Conservation (phyloP, 176 grass and related monocot species). For the Elymus sibiricus region DNA sequence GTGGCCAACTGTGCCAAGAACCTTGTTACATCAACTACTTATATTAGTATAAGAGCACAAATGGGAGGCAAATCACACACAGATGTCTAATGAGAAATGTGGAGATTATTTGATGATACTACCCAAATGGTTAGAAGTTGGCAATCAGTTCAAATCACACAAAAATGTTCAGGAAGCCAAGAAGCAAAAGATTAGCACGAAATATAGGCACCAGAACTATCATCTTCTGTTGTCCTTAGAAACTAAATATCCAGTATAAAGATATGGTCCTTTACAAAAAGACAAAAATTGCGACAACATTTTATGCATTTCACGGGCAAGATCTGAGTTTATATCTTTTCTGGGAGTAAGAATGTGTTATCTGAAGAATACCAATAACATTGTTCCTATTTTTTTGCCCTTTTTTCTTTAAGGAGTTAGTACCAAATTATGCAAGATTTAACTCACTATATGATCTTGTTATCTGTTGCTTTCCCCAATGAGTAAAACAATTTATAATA, state of each 20-base stretch:
- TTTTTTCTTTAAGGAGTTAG: background rate
- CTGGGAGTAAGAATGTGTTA: background rate
- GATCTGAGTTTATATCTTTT: background rate
- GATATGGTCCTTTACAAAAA: background rate
- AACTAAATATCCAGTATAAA: background rate
- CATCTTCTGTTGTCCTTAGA: background rate
- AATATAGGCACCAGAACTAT: background rate
- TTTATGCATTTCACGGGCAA: background rate
- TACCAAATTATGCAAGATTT: background rate
- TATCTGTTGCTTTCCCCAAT: background rate
- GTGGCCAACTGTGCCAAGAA: conserved; percentile 85
- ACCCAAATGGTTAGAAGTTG: background rate
- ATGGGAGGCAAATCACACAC: background rate
- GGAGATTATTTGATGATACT: background rate
- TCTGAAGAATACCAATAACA: background rate
- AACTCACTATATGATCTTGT: background rate
- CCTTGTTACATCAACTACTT: conserved; percentile 41
- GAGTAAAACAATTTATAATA: background rate
- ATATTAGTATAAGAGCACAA: conserved; percentile 2
- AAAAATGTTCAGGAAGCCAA: background rate
- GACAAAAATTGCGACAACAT: background rate
- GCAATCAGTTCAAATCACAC: background rate
- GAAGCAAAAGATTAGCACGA: background rate
- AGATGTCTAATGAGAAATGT: background rate
- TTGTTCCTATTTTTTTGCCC: background rate